phyloP scores from a whole-genome alignment of 306 rosid species.

The Fragaria iinumae region DNA sequence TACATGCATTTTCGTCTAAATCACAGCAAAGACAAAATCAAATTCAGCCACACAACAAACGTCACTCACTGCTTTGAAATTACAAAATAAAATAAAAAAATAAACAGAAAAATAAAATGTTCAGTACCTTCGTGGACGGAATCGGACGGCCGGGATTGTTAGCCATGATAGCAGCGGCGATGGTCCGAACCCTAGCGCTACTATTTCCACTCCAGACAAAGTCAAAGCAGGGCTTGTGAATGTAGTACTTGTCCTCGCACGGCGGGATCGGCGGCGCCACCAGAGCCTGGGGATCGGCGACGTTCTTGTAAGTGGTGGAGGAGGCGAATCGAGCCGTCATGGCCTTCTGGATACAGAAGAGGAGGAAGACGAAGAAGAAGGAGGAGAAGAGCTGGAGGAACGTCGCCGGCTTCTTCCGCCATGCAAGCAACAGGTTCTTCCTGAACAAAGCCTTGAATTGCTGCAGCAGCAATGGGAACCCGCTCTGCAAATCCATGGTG shows the following conservation, averaged over 20 bases:
- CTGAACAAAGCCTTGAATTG: slow-evolving; percentile 52
- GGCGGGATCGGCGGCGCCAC: slow-evolving; percentile 53
- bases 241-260: slow-evolving; percentile 63
- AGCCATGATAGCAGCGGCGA: slow-evolving; percentile 54
- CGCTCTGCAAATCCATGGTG: slow-evolving; percentile 40
- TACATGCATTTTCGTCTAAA: neutral
- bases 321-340: slow-evolving; percentile 37
- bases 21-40: neutral
- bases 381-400: slow-evolving; percentile 60
- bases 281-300: slow-evolving; percentile 37
- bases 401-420: slow-evolving; percentile 50
- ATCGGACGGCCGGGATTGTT: slow-evolving; percentile 77
- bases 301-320: slow-evolving; percentile 30
- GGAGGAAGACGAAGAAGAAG: slow-evolving; percentile 52
- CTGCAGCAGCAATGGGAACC: slow-evolving; percentile 38
- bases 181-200: slow-evolving; percentile 35
- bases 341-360: slow-evolving; percentile 58
- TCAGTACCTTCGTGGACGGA: slow-evolving; percentile 42
- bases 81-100: neutral
- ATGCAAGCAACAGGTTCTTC: slow-evolving; percentile 56
- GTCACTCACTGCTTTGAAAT: neutral
- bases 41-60: neutral
- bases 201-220: slow-evolving; percentile 73
- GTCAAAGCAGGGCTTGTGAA: slow-evolving; percentile 67
- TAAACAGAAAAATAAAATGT: neutral